Conservation (phyloP, 2,329 filamentous ascomycete genomes). For the Colletotrichum brevisporum region DNA sequence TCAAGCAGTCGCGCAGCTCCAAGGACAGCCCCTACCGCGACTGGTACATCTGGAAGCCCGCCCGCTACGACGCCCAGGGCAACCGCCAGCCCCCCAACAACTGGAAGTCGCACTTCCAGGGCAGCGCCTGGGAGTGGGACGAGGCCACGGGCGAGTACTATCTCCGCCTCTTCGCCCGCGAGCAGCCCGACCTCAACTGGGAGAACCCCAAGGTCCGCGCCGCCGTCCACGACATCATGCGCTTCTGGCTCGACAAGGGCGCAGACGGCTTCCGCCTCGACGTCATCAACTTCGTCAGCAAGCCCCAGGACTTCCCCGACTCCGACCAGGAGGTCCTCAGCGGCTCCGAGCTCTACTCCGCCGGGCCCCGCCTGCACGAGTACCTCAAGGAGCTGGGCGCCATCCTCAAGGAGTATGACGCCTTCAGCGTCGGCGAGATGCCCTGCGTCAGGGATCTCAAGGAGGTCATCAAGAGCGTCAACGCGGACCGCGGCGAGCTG, state of each 20-base stretch:
- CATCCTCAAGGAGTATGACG: slow-evolving; percentile 61
- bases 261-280: slow-evolving; percentile 77
- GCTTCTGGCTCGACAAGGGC: slow-evolving; percentile 81
- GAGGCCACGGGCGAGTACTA: slow-evolving; percentile 67
- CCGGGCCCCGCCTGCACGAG: slow-evolving; percentile 64
- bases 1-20: slow-evolving; percentile 67
- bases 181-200: slow-evolving; percentile 86
- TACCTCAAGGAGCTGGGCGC: slow-evolving; percentile 61
- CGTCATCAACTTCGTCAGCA: slow-evolving; percentile 78
- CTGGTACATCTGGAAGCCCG: slow-evolving; percentile 77
- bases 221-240: slow-evolving; percentile 77
- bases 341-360: slow-evolving; percentile 64
- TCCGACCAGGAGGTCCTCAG: slow-evolving; percentile 50
- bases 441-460: slow-evolving; percentile 59
- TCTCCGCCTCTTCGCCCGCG: slow-evolving; percentile 77
- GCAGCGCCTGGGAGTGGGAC: slow-evolving; percentile 65
- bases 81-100: slow-evolving; percentile 74
- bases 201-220: slow-evolving; percentile 75
- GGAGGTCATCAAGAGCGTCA: slow-evolving; percentile 64
- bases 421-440: slow-evolving; percentile 68
- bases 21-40: slow-evolving; percentile 69
- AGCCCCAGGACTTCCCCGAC: slow-evolving; percentile 70
- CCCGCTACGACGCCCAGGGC: slow-evolving; percentile 69
- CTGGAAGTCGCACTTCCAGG: slow-evolving; percentile 61
- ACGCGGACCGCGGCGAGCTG: slow-evolving; percentile 70